Conservation (phyloP, 495 filamentous ascomycete species). For the Penicillium riverlandense region DNA sequence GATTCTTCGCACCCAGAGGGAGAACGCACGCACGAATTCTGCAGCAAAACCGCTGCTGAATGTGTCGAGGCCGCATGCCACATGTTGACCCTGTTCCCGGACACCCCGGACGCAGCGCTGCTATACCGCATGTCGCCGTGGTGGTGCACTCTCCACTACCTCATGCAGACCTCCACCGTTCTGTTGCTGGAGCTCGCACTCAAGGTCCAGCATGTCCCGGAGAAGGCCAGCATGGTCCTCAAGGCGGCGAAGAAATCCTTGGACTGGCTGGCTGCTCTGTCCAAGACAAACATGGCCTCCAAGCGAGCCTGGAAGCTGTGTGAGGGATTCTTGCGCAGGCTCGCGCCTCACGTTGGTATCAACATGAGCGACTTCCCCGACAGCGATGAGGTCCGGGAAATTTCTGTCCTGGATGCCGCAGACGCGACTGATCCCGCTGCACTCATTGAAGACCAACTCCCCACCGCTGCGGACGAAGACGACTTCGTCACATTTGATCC, state of each 20-base stretch:
- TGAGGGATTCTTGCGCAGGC: slow-evolving; percentile 38
- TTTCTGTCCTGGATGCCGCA: slow-evolving; percentile 11
- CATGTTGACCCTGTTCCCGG: slow-evolving; percentile 48
- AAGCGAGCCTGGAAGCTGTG: slow-evolving; percentile 46
- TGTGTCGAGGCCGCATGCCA: slow-evolving; percentile 54
- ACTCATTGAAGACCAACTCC: background rate
- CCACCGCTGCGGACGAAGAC: slow-evolving; percentile 2
- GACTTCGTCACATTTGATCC: slow-evolving; percentile 11
- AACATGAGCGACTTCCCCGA: slow-evolving; percentile 19
- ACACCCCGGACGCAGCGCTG: slow-evolving; percentile 24
- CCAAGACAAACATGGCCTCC: slow-evolving; percentile 37
- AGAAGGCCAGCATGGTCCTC: slow-evolving; percentile 41
- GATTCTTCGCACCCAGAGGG: slow-evolving; percentile 28
- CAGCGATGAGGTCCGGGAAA: slow-evolving; percentile 13
- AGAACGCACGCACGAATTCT: slow-evolving; percentile 38
- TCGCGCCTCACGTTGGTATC: slow-evolving; percentile 29
- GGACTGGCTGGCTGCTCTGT: slow-evolving; percentile 44
- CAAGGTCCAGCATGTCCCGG: slow-evolving; percentile 45
- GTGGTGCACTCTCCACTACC: slow-evolving; percentile 58
- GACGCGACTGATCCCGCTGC: slow-evolving; percentile 3
- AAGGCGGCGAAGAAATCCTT: slow-evolving; percentile 49
- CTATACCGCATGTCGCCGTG: slow-evolving; percentile 49
- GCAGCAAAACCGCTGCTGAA: slow-evolving; percentile 41
- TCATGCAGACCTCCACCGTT: slow-evolving; percentile 54
- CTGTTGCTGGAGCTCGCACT: slow-evolving; percentile 53